A percentile compares a stretch with the other conserved stretches of the same genome.
These are phyloP conservation scores for Pugionium cornutum DNA, from an alignment of 345 rosid genomes.

Conservation along the genomic window DNA sequence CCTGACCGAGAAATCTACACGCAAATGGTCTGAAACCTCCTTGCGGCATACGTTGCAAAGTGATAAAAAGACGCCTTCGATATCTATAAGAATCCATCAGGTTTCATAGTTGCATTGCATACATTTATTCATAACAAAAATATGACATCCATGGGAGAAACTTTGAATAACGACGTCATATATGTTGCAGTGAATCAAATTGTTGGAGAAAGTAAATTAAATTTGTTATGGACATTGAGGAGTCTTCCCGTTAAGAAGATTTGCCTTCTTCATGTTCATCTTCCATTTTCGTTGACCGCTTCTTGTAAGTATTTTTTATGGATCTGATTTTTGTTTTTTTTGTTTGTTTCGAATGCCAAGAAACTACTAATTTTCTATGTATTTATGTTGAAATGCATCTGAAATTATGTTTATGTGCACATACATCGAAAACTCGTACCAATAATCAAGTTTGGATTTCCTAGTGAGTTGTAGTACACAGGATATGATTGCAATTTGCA, in stretches of 20 bases:
- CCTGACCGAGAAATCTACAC: constrained; percentile 19
- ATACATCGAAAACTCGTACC: background rate
- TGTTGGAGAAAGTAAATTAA: constrained; percentile 46
- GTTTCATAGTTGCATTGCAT: background rate
- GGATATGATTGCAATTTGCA: background rate
- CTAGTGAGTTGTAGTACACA: background rate
- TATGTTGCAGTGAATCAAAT: constrained; percentile 63
- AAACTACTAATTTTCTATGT: too few species aligned
- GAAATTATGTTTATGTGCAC: background rate
- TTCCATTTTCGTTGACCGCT: constrained; percentile 38
- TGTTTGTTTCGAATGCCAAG: background rate
- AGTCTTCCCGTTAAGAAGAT: constrained; percentile 41
- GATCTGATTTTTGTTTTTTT: too few species aligned
- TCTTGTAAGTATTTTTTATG: constrained; percentile 27
- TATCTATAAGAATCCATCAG: too few species aligned
- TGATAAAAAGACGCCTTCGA: too few species aligned
- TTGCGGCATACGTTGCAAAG: constrained; percentile 12
- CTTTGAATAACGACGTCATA: constrained; percentile 33
- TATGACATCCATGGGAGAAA: constrained; percentile 31
- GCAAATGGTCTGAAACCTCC: constrained; percentile 30
- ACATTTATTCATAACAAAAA: background rate
- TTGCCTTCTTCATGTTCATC: constrained; percentile 51
- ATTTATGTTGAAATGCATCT: background rate
- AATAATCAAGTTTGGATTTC: constrained; percentile 7
- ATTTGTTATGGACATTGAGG: constrained; percentile 52